phyloP scores from a whole-genome alignment of 148 eudicot species.

The Camellia lanceoleosa region DNA sequence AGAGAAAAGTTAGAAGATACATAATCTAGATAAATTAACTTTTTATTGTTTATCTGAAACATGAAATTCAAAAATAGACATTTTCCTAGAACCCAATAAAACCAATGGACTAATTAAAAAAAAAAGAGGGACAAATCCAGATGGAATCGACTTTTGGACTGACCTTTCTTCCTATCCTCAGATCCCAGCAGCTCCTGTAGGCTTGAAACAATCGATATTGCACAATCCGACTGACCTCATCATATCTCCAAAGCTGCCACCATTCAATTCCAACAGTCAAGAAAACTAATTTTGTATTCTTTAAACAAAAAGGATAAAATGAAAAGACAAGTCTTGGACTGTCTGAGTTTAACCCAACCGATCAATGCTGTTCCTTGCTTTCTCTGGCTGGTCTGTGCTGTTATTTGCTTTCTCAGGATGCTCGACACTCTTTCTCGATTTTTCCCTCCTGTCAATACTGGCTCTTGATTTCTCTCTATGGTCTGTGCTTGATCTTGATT shows the following conservation, averaged over 20 bases:
- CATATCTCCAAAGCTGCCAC: constrained; percentile 80
- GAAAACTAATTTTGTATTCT: constrained; percentile 1
- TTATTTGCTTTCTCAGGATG: constrained; percentile 39
- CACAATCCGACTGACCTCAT: constrained; percentile 70
- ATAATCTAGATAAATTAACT: constrained; percentile 23
- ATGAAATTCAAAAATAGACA: constrained; percentile 5
- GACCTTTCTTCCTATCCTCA: constrained; percentile 23
- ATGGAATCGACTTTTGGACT: constrained; percentile 18
- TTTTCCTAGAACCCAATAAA: constrained; percentile 25
- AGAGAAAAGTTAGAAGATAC: constrained; percentile 25
- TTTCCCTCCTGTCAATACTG: constrained; percentile 69
- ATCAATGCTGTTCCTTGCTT: constrained; percentile 81
- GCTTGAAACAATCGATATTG: constrained; percentile 86
- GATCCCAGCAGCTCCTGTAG: constrained; percentile 41
- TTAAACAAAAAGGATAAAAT: background rate
- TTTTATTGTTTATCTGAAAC: constrained; percentile 19
- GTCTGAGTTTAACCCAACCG: constrained; percentile 44
- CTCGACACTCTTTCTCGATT: constrained; percentile 55
- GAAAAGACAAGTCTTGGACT: background rate
- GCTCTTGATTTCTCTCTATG: constrained; percentile 66
- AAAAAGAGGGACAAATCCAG: constrained; percentile 8
- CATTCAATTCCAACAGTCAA: constrained; percentile 24
- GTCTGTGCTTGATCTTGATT: constrained; percentile 56
- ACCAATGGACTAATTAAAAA: constrained; percentile 22
- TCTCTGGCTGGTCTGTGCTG: constrained; percentile 61